Evolutionary conservation across 2,329 filamentous ascomycete species (phyloP).

Genomic region (Fusarium xyrophilum): DNA sequence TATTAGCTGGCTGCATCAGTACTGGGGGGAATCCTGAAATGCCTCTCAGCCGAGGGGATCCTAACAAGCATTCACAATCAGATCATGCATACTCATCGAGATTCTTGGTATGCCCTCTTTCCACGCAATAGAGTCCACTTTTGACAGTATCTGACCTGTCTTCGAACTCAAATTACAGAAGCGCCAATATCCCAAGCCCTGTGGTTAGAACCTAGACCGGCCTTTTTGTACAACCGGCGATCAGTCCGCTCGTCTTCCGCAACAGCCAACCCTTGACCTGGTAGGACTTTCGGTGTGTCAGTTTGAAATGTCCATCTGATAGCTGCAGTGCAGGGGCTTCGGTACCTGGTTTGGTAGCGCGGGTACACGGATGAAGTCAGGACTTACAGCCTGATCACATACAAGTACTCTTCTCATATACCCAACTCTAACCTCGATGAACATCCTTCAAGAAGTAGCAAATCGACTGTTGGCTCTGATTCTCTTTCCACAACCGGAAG

Average conservation of each 20-base stretch:
- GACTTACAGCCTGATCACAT: background rate
- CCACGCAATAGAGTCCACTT: background rate
- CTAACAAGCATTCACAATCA: background rate
- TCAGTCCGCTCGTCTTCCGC: background rate
- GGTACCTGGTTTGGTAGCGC: constrained; percentile 21
- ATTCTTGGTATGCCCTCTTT: too few relatives aligned
- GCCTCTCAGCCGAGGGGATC: background rate
- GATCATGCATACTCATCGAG: background rate
- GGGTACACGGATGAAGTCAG: background rate
- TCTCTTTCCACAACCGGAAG: constrained; percentile 65
- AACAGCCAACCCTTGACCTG: background rate
- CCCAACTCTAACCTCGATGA: background rate
- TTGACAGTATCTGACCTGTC: background rate
- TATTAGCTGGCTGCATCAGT: constrained; percentile 9
- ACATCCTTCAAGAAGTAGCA: constrained; percentile 46
- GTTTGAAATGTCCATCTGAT: background rate
- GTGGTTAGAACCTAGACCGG: background rate
- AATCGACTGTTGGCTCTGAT: constrained; percentile 63
- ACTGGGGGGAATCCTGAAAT: background rate
- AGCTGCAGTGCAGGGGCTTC: constrained; percentile 1
- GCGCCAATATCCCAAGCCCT: constrained; percentile 4
- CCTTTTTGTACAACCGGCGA: constrained; percentile 15
- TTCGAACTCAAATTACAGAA: background rate
- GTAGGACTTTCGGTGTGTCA: constrained; percentile 1
- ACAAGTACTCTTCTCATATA: background rate